A percentile compares a stretch with the other conserved stretches of the same genome.
Conservation (phyloP, 108 stramenopile genomes). For the Stephanodiscus minutulus region DNA sequence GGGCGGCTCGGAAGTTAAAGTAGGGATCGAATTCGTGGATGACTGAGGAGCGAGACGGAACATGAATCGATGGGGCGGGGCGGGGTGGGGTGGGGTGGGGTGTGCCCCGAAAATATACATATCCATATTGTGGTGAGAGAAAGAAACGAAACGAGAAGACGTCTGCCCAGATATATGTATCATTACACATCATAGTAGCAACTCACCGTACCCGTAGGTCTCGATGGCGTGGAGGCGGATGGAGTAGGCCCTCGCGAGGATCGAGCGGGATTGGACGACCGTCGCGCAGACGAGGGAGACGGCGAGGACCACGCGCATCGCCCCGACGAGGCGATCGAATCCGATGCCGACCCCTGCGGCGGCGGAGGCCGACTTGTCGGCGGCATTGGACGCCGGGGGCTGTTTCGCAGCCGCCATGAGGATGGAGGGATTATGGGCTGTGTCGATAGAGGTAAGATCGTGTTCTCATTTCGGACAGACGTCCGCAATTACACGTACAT, state of each 20-base stretch:
- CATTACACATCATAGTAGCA: too few species aligned
- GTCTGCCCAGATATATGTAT: too few species aligned
- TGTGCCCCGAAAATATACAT: neutral
- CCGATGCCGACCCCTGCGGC: neutral
- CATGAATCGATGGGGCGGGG: neutral
- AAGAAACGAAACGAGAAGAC: neutral
- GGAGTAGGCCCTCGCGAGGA: slow-evolving; percentile 20
- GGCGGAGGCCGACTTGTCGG: neutral
- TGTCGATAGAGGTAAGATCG: too few species aligned
- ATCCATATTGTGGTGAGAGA: neutral
- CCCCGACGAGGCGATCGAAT: neutral
- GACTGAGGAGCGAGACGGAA: slow-evolving; percentile 17
- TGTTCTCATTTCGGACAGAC: too few species aligned
- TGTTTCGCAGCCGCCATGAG: slow-evolving; percentile 47
- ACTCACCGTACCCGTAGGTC: slow-evolving; percentile 36
- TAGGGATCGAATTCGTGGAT: slow-evolving; percentile 92
- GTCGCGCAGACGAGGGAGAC: neutral
- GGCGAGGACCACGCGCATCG: neutral
- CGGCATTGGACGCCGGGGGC: neutral
- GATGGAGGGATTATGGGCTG: too few species aligned
- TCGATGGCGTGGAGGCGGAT: slow-evolving; percentile 22
- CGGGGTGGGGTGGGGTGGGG: neutral
- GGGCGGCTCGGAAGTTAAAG: slow-evolving; percentile 88
- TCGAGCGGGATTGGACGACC: neutral
- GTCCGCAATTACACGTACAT: too few species aligned